Conservation (phyloP, 2,329 filamentous ascomycete species). For the Penicillium sp. region DNA sequence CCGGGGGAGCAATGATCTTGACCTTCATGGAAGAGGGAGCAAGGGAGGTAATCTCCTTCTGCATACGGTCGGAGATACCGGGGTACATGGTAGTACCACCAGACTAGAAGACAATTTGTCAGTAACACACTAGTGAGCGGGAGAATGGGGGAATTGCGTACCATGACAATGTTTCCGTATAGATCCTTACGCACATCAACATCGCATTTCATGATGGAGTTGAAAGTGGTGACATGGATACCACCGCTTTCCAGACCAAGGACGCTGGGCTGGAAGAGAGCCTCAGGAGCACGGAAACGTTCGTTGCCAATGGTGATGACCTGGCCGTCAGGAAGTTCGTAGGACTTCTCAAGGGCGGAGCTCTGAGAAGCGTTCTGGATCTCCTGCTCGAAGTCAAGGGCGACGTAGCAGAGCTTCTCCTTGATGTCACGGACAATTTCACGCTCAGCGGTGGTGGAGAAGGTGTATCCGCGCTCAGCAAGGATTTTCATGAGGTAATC, state of each 20-base stretch:
- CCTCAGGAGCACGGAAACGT: slow-evolving; percentile 99
- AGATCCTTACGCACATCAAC: slow-evolving; percentile 99
- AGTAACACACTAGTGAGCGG: slow-evolving; percentile 18
- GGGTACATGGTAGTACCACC: slow-evolving; percentile 99
- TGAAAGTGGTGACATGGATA: slow-evolving; percentile 99
- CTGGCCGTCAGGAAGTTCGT: slow-evolving; percentile 98
- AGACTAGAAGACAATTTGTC: slow-evolving; percentile 64
- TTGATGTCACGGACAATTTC: slow-evolving; percentile 99
- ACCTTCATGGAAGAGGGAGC: slow-evolving; percentile 99
- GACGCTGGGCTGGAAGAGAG: slow-evolving; percentile 98
- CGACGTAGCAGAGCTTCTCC: slow-evolving; percentile 99
- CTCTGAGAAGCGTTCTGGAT: slow-evolving; percentile 99
- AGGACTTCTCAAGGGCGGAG: slow-evolving; percentile 99
- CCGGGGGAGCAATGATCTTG: slow-evolving; percentile 99
- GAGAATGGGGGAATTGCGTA: slow-evolving; percentile 57
- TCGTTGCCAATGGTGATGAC: slow-evolving; percentile 99
- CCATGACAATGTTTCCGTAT: slow-evolving; percentile 99
- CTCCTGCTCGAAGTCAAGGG: slow-evolving; percentile 99
- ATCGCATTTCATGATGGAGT: slow-evolving; percentile 99
- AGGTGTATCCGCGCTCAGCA: slow-evolving; percentile 98
- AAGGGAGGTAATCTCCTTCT: slow-evolving; percentile 99
- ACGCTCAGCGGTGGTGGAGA: slow-evolving; percentile 99
- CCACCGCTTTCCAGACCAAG: slow-evolving; percentile 97
- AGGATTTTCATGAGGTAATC: slow-evolving; percentile 99
- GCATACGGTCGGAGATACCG: slow-evolving; percentile 99